These are phyloP conservation scores for Populus davidiana DNA, from an alignment of 345 rosid genomes.

Conservation along the genomic window DNA sequence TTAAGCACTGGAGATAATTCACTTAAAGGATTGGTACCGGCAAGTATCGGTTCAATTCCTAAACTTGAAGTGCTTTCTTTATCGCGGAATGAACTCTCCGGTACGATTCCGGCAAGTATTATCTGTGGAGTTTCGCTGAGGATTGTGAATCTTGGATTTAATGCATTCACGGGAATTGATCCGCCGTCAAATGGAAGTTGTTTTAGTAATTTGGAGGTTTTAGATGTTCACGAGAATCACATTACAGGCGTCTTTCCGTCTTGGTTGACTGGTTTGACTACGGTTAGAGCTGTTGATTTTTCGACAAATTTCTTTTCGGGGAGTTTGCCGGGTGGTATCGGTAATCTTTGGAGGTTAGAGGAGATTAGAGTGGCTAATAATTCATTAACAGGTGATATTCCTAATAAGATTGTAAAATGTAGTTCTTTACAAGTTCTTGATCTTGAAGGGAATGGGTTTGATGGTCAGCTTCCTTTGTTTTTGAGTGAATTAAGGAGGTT, in stretches of 20 bases:
- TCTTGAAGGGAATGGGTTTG: conserved; percentile 62
- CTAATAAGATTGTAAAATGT: conserved; percentile 63
- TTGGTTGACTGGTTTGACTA: conserved; percentile 52
- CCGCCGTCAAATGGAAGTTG: conserved; percentile 48
- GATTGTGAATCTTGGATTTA: conserved; percentile 62
- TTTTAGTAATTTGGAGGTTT: conserved; percentile 45
- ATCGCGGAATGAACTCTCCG: conserved; percentile 61
- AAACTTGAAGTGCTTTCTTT: conserved; percentile 64
- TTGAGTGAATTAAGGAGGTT: conserved; percentile 54
- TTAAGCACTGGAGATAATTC: conserved; percentile 66
- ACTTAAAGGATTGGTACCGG: conserved; percentile 69
- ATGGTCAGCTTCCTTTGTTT: conserved; percentile 64
- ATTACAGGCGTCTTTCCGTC: conserved; percentile 57
- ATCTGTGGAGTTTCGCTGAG: conserved; percentile 60
- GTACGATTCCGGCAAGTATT: conserved; percentile 55
- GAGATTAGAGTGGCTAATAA: conserved; percentile 70
- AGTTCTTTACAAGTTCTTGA: conserved; percentile 53
- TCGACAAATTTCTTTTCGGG: conserved; percentile 35
- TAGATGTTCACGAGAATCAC: conserved; percentile 61
- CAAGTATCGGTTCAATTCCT: conserved; percentile 68
- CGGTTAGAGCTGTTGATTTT: conserved; percentile 53
- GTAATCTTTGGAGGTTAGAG: conserved; percentile 47
- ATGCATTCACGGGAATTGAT: conserved; percentile 45
- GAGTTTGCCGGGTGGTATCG: conserved; percentile 59
- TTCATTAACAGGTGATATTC: conserved; percentile 58